Conservation (phyloP, 2,329 filamentous ascomycete species). For the Pseudocercospora musae region DNA sequence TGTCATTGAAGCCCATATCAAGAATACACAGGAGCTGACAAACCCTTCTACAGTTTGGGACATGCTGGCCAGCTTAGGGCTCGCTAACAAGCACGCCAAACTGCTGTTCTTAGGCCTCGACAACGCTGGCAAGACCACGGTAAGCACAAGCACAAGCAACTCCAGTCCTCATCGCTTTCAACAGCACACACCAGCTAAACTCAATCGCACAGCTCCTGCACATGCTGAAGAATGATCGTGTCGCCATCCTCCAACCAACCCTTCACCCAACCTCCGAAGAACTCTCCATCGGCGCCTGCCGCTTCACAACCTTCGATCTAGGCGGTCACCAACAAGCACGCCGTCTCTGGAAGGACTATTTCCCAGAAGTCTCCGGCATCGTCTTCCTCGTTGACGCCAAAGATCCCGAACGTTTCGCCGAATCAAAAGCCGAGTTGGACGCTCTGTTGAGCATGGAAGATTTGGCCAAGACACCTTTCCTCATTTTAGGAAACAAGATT, state of each 20-base stretch:
- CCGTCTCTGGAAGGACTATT: constrained; percentile 94
- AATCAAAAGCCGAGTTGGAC: constrained; percentile 96
- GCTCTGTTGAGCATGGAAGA: constrained; percentile 94
- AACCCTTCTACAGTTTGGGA: constrained; percentile 66
- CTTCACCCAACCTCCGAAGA: constrained; percentile 92
- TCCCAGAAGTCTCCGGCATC: constrained; percentile 92
- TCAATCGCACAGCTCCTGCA: constrained; percentile 60
- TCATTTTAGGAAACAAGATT: constrained; percentile 98
- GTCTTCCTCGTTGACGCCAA: constrained; percentile 98
- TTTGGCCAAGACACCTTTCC: constrained; percentile 89
- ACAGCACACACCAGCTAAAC: constrained; percentile 6
- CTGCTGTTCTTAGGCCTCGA: constrained; percentile 89
- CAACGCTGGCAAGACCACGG: constrained; percentile 89
- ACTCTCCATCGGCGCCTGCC: constrained; percentile 76
- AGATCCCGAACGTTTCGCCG: constrained; percentile 88
- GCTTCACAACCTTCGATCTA: constrained; percentile 88
- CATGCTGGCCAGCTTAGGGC: constrained; percentile 78
- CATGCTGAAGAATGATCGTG: constrained; percentile 96
- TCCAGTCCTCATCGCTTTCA: background rate
- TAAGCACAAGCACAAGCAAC: constrained; percentile 27
- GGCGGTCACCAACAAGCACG: constrained; percentile 93
- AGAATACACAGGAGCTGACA: constrained; percentile 14
- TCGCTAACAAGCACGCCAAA: constrained; percentile 95
- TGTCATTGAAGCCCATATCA: constrained; percentile 29
- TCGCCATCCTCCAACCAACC: constrained; percentile 85